Percentiles rank a stretch among this genome's conserved stretches.
phyloP scores from a whole-genome alignment of 805 yeast species.

The Wickerhamiella azyma region DNA sequence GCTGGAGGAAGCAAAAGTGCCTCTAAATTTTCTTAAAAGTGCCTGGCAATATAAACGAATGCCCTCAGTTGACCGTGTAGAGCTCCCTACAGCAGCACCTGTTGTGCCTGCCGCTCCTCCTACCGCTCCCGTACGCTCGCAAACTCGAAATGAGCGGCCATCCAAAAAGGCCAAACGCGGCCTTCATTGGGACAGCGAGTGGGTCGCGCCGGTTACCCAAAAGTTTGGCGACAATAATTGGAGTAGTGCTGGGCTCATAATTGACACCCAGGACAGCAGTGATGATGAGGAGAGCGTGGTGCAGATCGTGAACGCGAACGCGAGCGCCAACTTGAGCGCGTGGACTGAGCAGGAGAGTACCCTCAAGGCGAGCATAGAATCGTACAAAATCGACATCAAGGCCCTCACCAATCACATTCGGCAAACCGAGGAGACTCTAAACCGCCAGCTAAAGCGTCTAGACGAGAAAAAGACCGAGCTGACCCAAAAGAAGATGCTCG shows the following conservation, averaged over 20 bases:
- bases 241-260: not conserved
- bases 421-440: not conserved
- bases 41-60: slow-evolving; percentile 7
- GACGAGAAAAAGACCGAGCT: not conserved
- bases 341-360: not conserved
- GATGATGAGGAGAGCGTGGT: not conserved
- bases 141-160: not conserved
- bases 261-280: not conserved
- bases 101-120: no score
- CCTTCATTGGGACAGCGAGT: slow-evolving; percentile 4
- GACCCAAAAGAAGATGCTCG: not conserved
- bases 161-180: not conserved
- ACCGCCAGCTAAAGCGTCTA: not conserved
- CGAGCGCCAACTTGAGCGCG: not conserved
- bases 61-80: not conserved
- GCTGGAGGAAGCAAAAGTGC: not conserved
- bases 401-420: not conserved
- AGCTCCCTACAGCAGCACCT: no score
- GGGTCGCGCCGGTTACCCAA: slow-evolving; percentile 1
- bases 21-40: not conserved
- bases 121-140: not conserved
- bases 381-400: not conserved
- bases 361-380: not conserved
- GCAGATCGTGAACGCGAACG: no score
- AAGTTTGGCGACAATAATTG: slow-evolving; percentile 2